These are phyloP conservation scores for Ascochyta rabiei DNA, from an alignment of 2,329 filamentous ascomycete species.

Conservation along the genomic window DNA sequence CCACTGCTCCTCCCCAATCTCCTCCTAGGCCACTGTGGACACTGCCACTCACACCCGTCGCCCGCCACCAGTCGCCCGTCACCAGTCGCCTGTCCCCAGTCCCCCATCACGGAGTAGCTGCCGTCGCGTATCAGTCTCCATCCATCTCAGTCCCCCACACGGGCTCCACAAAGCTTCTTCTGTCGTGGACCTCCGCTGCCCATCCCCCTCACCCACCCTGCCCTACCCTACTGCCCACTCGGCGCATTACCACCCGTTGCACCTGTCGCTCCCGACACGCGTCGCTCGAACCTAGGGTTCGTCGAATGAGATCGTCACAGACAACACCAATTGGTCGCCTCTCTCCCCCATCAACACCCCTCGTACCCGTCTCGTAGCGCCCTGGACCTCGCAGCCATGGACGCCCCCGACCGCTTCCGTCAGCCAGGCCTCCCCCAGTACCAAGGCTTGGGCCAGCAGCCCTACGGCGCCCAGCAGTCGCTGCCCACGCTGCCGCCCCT, in stretches of 20 bases:
- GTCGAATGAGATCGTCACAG: constrained; percentile 42
- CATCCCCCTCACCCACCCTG: constrained; percentile 31
- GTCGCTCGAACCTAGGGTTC: constrained; percentile 28
- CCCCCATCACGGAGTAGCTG: constrained; percentile 28
- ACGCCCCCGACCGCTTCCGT: constrained; percentile 44
- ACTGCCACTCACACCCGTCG: constrained; percentile 5
- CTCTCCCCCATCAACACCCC: constrained; percentile 27
- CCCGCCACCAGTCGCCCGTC: too few species aligned
- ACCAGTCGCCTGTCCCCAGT: too few species aligned
- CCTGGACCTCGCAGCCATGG: constrained; percentile 34
- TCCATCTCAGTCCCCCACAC: constrained; percentile 39
- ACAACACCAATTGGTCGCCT: constrained; percentile 42
- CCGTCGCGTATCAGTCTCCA: constrained; percentile 29
- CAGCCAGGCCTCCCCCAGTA: constrained; percentile 44
- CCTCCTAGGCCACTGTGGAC: constrained; percentile 25
- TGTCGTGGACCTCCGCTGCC: constrained; percentile 37
- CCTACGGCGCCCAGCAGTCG: constrained; percentile 39
- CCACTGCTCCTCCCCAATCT: constrained; percentile 19
- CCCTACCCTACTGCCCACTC: constrained; percentile 26
- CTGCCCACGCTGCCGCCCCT: constrained; percentile 46
- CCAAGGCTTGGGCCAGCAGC: constrained; percentile 39
- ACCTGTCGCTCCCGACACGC: constrained; percentile 29
- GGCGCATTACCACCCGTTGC: constrained; percentile 33
- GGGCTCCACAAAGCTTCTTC: constrained; percentile 44
- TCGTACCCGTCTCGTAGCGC: constrained; percentile 13